A percentile compares a stretch with the other conserved stretches of the same genome.
Evolutionary conservation across 345 rosid genomes (phyloP).

Genomic region (Stellera chamaejasme): DNA sequence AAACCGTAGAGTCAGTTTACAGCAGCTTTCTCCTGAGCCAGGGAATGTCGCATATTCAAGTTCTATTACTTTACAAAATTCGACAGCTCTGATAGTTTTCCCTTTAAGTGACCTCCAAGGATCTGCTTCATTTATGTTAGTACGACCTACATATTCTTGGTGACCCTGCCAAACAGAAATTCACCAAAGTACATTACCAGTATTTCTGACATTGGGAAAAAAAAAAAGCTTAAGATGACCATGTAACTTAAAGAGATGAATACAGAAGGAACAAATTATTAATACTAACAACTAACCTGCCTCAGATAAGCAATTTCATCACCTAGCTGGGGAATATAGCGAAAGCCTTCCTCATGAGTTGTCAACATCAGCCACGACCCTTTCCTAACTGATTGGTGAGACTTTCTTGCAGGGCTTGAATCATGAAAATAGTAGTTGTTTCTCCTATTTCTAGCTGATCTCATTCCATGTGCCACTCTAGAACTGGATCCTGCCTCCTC

Average conservation of each 20-base stretch:
- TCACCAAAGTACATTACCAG: background rate
- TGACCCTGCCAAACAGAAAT: conserved; percentile 64
- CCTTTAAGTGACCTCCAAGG: conserved; percentile 69
- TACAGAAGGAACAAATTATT: conserved; percentile 11
- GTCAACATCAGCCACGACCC: conserved; percentile 81
- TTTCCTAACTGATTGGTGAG: conserved; percentile 41
- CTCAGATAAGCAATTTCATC: conserved; percentile 84
- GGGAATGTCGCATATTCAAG: conserved; percentile 84
- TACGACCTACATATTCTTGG: conserved; percentile 52
- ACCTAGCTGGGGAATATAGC: conserved; percentile 87
- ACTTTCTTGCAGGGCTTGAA: conserved; percentile 42
- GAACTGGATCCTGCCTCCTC: conserved; percentile 70
- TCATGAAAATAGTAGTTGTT: conserved; percentile 52
- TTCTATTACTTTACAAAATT: conserved; percentile 69
- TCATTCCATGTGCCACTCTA: conserved; percentile 50
- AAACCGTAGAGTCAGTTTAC: conserved; percentile 84
- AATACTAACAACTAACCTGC: conserved; percentile 47
- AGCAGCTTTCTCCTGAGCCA: conserved; percentile 98
- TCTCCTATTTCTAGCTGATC: conserved; percentile 85
- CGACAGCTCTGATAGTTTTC: conserved; percentile 57
- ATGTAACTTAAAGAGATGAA: background rate
- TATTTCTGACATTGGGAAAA: background rate
- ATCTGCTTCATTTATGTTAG: conserved; percentile 42
- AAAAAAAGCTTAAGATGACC: background rate
- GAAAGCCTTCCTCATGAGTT: conserved; percentile 78